phyloP scores from a whole-genome alignment of 176 grass and related monocot genomes.

The Oryza brachyantha region DNA sequence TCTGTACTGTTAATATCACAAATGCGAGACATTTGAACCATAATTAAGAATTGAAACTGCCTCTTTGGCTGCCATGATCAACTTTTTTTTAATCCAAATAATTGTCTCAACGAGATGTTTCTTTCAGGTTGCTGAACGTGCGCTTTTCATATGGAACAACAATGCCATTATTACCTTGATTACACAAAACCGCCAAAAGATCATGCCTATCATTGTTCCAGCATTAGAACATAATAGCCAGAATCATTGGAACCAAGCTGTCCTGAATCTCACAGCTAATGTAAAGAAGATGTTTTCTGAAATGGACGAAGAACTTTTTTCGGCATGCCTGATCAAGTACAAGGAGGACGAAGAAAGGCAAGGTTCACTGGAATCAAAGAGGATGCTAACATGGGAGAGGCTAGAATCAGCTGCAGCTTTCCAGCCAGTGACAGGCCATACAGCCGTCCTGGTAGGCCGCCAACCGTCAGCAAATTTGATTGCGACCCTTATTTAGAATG shows the following conservation, averaged over 20 bases:
- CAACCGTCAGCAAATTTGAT: conserved; percentile 31
- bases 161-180: conserved; percentile 75
- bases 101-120: not conserved
- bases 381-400: conserved; percentile 61
- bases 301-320: conserved; percentile 75
- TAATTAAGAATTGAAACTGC: conserved; percentile 15
- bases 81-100: not conserved
- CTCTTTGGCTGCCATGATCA: not conserved
- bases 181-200: conserved; percentile 66
- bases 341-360: conserved; percentile 72
- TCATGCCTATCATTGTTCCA: conserved; percentile 78
- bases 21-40: conserved; percentile 10
- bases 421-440: conserved; percentile 81
- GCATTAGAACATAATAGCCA: conserved; percentile 66
- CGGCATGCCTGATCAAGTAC: conserved; percentile 53
- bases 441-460: conserved; percentile 74
- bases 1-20: conserved; percentile 8
- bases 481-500: conserved; percentile 33
- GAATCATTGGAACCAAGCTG: conserved; percentile 86
- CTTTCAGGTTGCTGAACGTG: conserved; percentile 86
- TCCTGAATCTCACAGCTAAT: conserved; percentile 74
- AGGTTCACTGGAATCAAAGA: conserved; percentile 40
- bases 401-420: conserved; percentile 70
- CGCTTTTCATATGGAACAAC: conserved; percentile 93
- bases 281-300: conserved; percentile 87